Evolutionary conservation across 306 rosid genomes (phyloP).

Genomic region (Gleditsia sinensis): DNA sequence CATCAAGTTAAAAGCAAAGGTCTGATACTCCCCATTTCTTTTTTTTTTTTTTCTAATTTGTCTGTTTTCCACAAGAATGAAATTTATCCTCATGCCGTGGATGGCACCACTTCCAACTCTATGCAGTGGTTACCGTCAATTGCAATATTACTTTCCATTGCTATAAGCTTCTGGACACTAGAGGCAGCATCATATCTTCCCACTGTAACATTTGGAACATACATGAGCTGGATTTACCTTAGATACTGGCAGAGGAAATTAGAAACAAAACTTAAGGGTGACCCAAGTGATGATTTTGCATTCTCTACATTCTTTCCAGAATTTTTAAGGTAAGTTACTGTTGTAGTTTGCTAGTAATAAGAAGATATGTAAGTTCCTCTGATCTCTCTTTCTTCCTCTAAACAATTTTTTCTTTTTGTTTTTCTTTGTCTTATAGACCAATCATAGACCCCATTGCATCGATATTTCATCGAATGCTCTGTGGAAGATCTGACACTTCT

Average conservation of each 20-base stretch:
- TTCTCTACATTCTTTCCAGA: constrained; percentile 95
- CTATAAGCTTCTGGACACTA: constrained; percentile 62
- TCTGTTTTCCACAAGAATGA: constrained; percentile 10
- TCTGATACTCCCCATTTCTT: constrained; percentile 41
- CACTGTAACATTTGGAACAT: constrained; percentile 78
- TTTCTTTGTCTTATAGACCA: constrained; percentile 60
- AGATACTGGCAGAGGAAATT: constrained; percentile 93
- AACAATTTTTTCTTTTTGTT: not conserved
- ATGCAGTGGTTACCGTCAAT: constrained; percentile 90
- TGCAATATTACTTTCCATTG: constrained; percentile 54
- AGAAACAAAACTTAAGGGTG: constrained; percentile 88
- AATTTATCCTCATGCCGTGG: constrained; percentile 31
- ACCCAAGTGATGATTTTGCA: constrained; percentile 95
- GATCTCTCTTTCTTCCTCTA: constrained; percentile 1
- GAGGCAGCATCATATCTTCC: constrained; percentile 85
- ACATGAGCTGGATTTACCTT: constrained; percentile 95
- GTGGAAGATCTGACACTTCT: constrained; percentile 76
- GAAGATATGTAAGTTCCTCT: constrained; percentile 9
- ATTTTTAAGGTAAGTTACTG: constrained; percentile 52
- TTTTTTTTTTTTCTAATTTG: constrained; percentile 4
- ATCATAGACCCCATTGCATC: constrained; percentile 84
- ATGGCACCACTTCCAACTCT: constrained; percentile 35
- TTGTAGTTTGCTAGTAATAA: constrained; percentile 12
- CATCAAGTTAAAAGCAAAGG: constrained; percentile 76
- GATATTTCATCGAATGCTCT: constrained; percentile 80